Percentiles rank a stretch among this genome's conserved stretches.
phyloP scores from a whole-genome alignment of 352 stramenopile genomes.

The Globisporangium barbulae region DNA sequence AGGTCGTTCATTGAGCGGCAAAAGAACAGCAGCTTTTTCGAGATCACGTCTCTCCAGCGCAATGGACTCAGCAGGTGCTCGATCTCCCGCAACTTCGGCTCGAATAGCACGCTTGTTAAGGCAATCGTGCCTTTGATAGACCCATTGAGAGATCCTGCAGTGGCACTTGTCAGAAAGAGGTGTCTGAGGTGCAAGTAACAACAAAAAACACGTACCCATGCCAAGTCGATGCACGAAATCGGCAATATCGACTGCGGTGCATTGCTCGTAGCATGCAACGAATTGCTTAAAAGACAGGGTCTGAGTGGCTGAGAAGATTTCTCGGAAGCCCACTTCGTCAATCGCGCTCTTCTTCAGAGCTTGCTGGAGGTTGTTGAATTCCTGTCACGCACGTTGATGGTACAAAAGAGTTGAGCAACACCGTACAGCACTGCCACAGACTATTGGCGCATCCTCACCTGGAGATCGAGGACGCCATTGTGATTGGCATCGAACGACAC shows the following conservation, averaged over 20 bases:
- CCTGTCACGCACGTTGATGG: constrained; percentile 12
- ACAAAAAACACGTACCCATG: constrained; percentile 31
- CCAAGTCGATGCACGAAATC: constrained; percentile 32
- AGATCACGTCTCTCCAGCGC: constrained; percentile 27
- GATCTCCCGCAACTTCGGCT: constrained; percentile 24
- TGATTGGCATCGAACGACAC: constrained; percentile 37
- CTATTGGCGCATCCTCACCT: constrained; percentile 18
- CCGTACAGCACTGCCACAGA: background rate
- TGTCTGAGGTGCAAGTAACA: background rate
- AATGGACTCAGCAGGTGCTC: constrained; percentile 28
- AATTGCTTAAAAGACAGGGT: constrained; percentile 36
- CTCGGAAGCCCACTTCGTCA: constrained; percentile 27
- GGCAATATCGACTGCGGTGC: constrained; percentile 30
- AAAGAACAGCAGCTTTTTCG: constrained; percentile 37
- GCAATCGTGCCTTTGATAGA: constrained; percentile 29
- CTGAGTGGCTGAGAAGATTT: constrained; percentile 31
- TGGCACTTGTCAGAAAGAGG: background rate
- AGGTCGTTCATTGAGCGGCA: constrained; percentile 33
- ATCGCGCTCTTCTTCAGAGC: constrained; percentile 37
- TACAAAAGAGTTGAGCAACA: background rate
- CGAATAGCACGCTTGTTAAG: constrained; percentile 26
- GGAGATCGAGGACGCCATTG: constrained; percentile 33
- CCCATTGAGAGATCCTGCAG: constrained; percentile 33
- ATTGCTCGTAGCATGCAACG: constrained; percentile 34
- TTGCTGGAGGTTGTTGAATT: constrained; percentile 68